Evolutionary conservation across 2,329 filamentous ascomycete genomes (phyloP).

Genomic region (Dissoconium aciculare): DNA sequence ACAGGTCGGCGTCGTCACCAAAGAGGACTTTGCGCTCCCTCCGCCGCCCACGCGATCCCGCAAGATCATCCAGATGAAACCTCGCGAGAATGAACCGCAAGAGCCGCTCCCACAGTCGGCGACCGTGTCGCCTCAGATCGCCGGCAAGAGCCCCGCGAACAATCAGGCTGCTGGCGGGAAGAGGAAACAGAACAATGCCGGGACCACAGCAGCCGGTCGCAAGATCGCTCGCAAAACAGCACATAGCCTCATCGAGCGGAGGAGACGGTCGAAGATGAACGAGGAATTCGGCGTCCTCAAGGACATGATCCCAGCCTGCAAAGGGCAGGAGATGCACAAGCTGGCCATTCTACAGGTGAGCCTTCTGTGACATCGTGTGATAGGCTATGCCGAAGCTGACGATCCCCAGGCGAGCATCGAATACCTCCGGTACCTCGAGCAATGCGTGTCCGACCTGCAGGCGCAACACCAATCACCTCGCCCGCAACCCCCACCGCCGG

Average conservation of each 20-base stretch:
- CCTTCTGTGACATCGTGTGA: not conserved
- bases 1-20: slow-evolving; percentile 24
- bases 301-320: slow-evolving; percentile 87
- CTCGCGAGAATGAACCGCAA: slow-evolving; percentile 30
- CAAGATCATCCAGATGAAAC: slow-evolving; percentile 99
- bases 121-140: slow-evolving; percentile 5
- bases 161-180: slow-evolving; percentile 35
- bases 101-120: slow-evolving; percentile 4
- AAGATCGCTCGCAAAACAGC: slow-evolving; percentile 95
- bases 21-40: slow-evolving; percentile 62
- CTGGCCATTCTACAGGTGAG: slow-evolving; percentile 80
- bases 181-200: slow-evolving; percentile 56
- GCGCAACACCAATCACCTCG: slow-evolving; percentile 28
- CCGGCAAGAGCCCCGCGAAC: slow-evolving; percentile 12
- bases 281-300: slow-evolving; percentile 92
- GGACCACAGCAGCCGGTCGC: slow-evolving; percentile 69
- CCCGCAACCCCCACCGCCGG: slow-evolving; percentile 10
- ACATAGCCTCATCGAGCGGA: slow-evolving; percentile 83
- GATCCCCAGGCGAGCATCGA: slow-evolving; percentile 91
- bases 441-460: slow-evolving; percentile 71
- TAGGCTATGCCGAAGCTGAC: no score
- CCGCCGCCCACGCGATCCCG: slow-evolving; percentile 82
- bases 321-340: slow-evolving; percentile 95
- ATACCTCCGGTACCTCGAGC: slow-evolving; percentile 85
- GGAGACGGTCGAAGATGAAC: slow-evolving; percentile 93